phyloP scores from a whole-genome alignment of 2,329 filamentous ascomycete genomes.

The Teratosphaeriaceae sp. region DNA sequence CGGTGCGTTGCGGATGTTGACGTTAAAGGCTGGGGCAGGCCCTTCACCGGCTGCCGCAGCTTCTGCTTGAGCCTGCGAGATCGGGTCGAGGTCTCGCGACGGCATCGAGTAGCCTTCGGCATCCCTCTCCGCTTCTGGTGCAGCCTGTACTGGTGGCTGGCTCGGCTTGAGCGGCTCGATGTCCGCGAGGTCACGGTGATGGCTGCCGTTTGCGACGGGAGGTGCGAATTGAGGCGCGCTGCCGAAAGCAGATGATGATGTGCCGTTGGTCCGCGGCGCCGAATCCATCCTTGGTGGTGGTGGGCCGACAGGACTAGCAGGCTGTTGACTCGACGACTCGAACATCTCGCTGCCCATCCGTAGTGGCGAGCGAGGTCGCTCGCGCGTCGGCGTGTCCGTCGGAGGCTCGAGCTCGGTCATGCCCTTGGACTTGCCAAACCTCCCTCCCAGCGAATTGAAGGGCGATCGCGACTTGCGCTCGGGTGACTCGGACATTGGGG shows the following conservation, averaged over 20 bases:
- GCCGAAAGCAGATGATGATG: conserved; percentile 5
- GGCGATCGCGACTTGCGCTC: conserved; percentile 52
- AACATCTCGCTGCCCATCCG: conserved; percentile 26
- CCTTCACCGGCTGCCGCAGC: conserved; percentile 49
- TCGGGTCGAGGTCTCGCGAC: conserved; percentile 48
- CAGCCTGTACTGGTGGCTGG: conserved; percentile 8
- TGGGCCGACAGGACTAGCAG: conserved; percentile 9
- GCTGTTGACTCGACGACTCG: conserved; percentile 13
- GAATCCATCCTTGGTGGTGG: conserved; percentile 11
- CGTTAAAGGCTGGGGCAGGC: conserved; percentile 60
- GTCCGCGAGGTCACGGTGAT: conserved; percentile 28
- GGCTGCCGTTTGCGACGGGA: conserved; percentile 23
- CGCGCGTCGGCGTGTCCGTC: conserved; percentile 17
- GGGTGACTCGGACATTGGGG: conserved; percentile 35
- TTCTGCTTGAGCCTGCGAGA: conserved; percentile 67
- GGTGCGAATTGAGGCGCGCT: conserved; percentile 10
- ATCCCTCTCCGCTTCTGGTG: conserved; percentile 49
- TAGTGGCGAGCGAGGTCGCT: conserved; percentile 25
- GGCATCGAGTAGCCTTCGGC: conserved; percentile 73
- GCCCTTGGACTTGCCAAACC: conserved; percentile 55
- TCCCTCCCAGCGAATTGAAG: conserved; percentile 57
- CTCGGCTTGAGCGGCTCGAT: conserved; percentile 24
- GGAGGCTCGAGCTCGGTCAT: conserved; percentile 35
- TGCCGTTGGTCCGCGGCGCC: conserved; percentile 19
- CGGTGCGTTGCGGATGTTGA: conserved; percentile 72